Base-by-base conservation (phyloP, 202 grass and related monocot species). In the Elaeis oleifera region DNA sequence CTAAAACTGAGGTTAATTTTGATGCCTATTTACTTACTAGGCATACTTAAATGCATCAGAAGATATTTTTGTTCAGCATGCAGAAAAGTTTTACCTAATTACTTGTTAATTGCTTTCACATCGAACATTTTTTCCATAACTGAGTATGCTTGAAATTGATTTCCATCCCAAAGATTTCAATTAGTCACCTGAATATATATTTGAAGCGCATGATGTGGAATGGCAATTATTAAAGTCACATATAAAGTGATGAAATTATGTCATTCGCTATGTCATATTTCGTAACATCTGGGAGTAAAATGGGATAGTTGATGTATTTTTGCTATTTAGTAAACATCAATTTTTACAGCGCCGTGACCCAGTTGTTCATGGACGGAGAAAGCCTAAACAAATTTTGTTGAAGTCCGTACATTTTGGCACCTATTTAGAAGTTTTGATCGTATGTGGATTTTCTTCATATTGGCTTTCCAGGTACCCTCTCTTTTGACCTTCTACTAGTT, bases 361-460 rank as follows among this genome's bases (percentile, higher is more conserved):
- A 57, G 3, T 52, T 17, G 15, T 65, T 76, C 72, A 4, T 9
- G 71, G 65, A 65, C 53, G 58, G 24, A 79, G 77, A 73, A 77
- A 74, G n/a, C 63, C 84, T 26, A 97, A 84, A 92, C 88, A 82
- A 92, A 97, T 79, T 97, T 97, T 92, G 94, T 97, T 74, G 94
- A 97, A 89, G 80, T 97, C 64, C 94, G 88, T 59, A 97, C 94
- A 27, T 97, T 89, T 89, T 89, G 90, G 69, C 88, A 97, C 56
- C 54, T 97, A 53, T 97, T 97, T 67, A 83, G 88, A 76, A 92
- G 94, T 85, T 97, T 97, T 75, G 92, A 97, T 76, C 84, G 92
- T 48, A 84, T 97, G 92, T 97, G 92, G 92, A 77, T 65, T 55
- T 97, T 97, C 73, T 97, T 92, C 67, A 89, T 86, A 81, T 76